phyloP scores from a whole-genome alignment of 1,139 yeast genomes.

The Petasospora fabianii region DNA sequence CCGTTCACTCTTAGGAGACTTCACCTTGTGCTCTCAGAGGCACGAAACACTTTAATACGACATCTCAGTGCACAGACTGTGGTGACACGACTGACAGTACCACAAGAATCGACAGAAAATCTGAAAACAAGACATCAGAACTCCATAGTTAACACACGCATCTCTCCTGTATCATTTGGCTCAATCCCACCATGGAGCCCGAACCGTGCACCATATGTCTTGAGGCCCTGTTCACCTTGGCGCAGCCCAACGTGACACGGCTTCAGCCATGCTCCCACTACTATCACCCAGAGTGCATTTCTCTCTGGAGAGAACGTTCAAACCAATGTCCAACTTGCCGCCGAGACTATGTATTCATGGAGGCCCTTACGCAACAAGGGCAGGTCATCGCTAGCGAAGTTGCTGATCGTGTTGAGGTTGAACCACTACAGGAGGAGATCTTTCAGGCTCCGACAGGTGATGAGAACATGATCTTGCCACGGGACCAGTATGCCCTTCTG shows the following conservation, averaged over 20 bases:
- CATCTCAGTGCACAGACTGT: no score
- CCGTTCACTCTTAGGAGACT: background rate
- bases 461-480: slow-evolving; percentile 15
- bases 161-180: background rate
- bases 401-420: slow-evolving; percentile 33
- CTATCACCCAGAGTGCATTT: slow-evolving; percentile 46
- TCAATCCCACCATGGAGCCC: slow-evolving; percentile 12
- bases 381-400: slow-evolving; percentile 26
- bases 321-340: slow-evolving; percentile 56
- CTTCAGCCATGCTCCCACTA: slow-evolving; percentile 40
- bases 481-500: slow-evolving; percentile 11
- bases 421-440: slow-evolving; percentile 28
- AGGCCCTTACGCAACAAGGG: slow-evolving; percentile 14
- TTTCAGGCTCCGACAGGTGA: slow-evolving; percentile 22
- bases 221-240: slow-evolving; percentile 32
- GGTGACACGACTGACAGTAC: no score
- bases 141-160: background rate
- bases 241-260: slow-evolving; percentile 32
- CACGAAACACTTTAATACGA: no score
- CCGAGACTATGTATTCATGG: slow-evolving; percentile 19
- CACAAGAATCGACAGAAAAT: background rate
- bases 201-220: slow-evolving; percentile 51
- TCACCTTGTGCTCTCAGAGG: no score
- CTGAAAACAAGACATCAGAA: background rate
- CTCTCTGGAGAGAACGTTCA: slow-evolving; percentile 46